A percentile compares a stretch with the other conserved stretches of the same genome.
Conservation (phyloP, 2,329 filamentous ascomycete genomes). For the Nigrospora sphaerica region DNA sequence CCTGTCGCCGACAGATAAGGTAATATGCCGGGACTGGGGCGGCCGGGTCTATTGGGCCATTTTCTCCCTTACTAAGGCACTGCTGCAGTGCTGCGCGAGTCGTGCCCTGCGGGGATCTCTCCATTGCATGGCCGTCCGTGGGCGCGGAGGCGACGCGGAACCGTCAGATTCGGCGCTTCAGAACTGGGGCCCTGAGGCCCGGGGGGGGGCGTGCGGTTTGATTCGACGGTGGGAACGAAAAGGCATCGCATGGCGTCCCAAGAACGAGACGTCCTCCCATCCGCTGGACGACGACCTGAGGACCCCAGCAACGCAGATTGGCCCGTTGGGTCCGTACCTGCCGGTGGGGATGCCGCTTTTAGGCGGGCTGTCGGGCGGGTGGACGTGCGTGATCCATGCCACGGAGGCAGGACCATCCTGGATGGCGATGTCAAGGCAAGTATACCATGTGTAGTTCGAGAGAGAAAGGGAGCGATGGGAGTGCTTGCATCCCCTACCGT, state of each 20-base stretch:
- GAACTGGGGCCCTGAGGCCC: neutral
- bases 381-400: constrained; percentile 7
- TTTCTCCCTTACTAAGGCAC: too few species aligned
- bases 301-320: neutral
- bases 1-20: too few species aligned
- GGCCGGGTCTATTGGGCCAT: too few species aligned
- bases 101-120: too few species aligned
- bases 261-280: neutral
- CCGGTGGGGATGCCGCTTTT: constrained; percentile 17
- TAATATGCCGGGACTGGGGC: too few species aligned
- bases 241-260: neutral
- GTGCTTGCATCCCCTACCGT: neutral
- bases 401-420: constrained; percentile 9
- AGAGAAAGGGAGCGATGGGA: neutral
- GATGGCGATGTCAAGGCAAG: constrained; percentile 3
- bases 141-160: neutral
- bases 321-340: neutral
- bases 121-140: too few species aligned
- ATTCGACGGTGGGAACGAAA: neutral
- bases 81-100: too few species aligned
- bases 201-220: neutral
- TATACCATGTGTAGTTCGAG: too few species aligned
- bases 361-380: neutral
- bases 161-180: neutral
- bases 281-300: neutral